phyloP scores from a whole-genome alignment of 176 grass and related monocot genomes.

The Metroxylon sagu region DNA sequence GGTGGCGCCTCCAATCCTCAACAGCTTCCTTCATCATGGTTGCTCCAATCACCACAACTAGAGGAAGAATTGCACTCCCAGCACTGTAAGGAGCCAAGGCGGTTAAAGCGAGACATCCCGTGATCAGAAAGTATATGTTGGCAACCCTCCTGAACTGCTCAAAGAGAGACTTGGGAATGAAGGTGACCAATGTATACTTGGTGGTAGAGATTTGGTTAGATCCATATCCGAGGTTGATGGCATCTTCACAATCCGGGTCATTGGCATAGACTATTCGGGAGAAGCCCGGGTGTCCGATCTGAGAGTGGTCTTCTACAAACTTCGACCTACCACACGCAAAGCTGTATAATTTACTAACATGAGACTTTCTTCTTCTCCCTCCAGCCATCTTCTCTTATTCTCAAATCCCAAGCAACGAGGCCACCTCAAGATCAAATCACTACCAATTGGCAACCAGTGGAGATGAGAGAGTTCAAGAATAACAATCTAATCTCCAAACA shows the following conservation, averaged over 20 bases:
- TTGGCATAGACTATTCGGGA: constrained; percentile 73
- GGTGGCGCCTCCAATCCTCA: constrained; percentile 86
- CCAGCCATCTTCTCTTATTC: constrained; percentile 8
- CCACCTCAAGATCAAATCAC: neutral
- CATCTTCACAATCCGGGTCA: constrained; percentile 26
- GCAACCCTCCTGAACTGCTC: constrained; percentile 99
- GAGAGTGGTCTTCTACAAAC: constrained; percentile 46
- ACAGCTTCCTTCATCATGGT: constrained; percentile 90
- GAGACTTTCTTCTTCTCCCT: constrained; percentile 40
- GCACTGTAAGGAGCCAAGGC: constrained; percentile 64
- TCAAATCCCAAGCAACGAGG: neutral
- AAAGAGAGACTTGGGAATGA: constrained; percentile 91
- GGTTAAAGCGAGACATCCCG: constrained; percentile 66
- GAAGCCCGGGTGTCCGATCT: constrained; percentile 63
- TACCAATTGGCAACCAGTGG: too few species aligned
- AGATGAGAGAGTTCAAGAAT: too few species aligned
- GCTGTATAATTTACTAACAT: constrained; percentile 44
- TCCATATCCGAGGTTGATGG: constrained; percentile 30
- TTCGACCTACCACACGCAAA: constrained; percentile 42
- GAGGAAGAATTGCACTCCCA: constrained; percentile 46
- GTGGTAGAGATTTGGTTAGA: constrained; percentile 68
- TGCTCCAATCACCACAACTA: constrained; percentile 66
- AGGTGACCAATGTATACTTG: constrained; percentile 67
- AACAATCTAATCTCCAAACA: too few species aligned
- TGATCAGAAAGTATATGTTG: constrained; percentile 90